Evolutionary conservation across 257 asterid genomes (phyloP).

Genomic region (Nicotiana obtusifolia): DNA sequence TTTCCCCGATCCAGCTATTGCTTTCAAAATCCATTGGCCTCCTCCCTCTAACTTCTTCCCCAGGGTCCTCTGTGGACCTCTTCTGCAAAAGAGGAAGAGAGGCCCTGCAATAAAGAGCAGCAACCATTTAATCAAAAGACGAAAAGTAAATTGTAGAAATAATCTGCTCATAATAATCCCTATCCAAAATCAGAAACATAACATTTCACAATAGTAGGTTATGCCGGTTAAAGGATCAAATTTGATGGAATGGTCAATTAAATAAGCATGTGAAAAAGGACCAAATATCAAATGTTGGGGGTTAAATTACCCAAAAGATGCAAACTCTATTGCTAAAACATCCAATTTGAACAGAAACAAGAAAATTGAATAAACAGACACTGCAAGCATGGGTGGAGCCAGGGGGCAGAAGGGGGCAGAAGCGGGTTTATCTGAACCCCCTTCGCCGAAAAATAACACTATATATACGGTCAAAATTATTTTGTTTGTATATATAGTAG

Average conservation of each 20-base stretch:
- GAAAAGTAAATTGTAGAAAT: neutral
- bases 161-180: neutral
- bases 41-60: slow-evolving; percentile 15
- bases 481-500: too few relatives aligned
- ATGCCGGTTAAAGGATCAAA: neutral
- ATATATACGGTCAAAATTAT: too few relatives aligned
- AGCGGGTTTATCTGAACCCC: too few relatives aligned
- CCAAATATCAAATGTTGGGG: neutral
- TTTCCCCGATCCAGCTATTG: slow-evolving; percentile 73
- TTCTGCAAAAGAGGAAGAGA: slow-evolving; percentile 51
- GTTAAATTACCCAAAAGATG: too few relatives aligned
- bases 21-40: slow-evolving; percentile 69
- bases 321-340: too few relatives aligned
- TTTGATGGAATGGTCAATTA: neutral
- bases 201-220: neutral
- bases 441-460: too few relatives aligned
- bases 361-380: too few relatives aligned
- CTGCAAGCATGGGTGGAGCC: too few relatives aligned
- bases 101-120: slow-evolving; percentile 42
- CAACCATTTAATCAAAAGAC: neutral
- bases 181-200: neutral
- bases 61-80: slow-evolving; percentile 21
- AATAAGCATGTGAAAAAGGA: neutral
- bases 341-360: too few relatives aligned
- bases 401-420: too few relatives aligned